Conservation (phyloP, 2,329 filamentous ascomycete species). For the Tothia fuscella region DNA sequence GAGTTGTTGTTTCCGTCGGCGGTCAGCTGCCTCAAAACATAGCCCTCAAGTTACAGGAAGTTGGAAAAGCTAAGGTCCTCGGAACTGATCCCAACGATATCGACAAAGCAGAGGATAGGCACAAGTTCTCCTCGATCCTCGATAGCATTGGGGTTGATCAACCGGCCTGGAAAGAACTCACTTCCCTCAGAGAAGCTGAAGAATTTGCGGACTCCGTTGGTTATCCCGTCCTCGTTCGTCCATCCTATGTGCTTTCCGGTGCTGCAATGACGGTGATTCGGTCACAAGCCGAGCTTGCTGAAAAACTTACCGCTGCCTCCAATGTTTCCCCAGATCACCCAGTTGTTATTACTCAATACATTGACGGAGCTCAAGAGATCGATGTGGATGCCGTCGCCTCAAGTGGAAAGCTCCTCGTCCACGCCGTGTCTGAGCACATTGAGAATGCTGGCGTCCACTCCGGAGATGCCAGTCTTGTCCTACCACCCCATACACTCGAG, state of each 20-base stretch:
- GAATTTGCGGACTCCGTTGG: conserved; percentile 72
- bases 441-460: conserved; percentile 98
- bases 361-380: conserved; percentile 91
- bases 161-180: conserved; percentile 95
- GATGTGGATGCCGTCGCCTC: conserved; percentile 90
- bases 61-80: conserved; percentile 77
- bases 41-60: conserved; percentile 83
- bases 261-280: conserved; percentile 97
- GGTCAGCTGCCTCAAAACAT: conserved; percentile 97
- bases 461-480: conserved; percentile 86
- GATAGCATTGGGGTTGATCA: conserved; percentile 96
- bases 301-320: conserved; percentile 84
- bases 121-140: conserved; percentile 96
- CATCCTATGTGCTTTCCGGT: conserved; percentile 90
- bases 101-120: conserved; percentile 93
- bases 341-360: conserved; percentile 97
- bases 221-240: conserved; percentile 91
- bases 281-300: conserved; percentile 77
- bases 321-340: conserved; percentile 92
- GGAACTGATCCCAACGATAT: conserved; percentile 91
- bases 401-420: conserved; percentile 73
- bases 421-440: conserved; percentile 90
- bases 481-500: conserved; percentile 75
- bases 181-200: conserved; percentile 77
- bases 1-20: conserved; percentile 90